These are phyloP conservation scores for Petasospora fabianii DNA, from an alignment of 1,139 yeast genomes.

Conservation along the genomic window DNA sequence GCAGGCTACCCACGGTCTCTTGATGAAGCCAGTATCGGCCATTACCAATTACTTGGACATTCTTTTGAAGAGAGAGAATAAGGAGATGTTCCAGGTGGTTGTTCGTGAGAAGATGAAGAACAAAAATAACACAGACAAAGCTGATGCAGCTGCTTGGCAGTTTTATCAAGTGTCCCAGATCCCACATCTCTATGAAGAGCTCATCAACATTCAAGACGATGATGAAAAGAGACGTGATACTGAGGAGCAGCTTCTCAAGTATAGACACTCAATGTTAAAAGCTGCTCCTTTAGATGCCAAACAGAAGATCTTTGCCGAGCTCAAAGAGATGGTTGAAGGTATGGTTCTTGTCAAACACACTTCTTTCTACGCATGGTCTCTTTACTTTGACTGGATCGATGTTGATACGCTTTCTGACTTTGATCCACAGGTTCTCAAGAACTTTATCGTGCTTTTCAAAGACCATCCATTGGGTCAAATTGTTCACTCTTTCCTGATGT, in stretches of 20 bases:
- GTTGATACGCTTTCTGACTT: slow-evolving; percentile 45
- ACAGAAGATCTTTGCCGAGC: slow-evolving; percentile 36
- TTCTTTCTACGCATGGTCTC: slow-evolving; percentile 66
- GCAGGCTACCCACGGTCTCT: slow-evolving; percentile 46
- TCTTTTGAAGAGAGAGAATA: slow-evolving; percentile 40
- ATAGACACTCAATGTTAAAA: slow-evolving; percentile 51
- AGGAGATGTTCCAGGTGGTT: slow-evolving; percentile 30
- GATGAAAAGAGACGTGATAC: slow-evolving; percentile 54
- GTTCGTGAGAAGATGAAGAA: slow-evolving; percentile 45
- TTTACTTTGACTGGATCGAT: slow-evolving; percentile 77
- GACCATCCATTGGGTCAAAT: slow-evolving; percentile 62
- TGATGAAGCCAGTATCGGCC: slow-evolving; percentile 49
- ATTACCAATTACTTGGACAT: slow-evolving; percentile 48
- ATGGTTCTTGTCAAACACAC: slow-evolving; percentile 66
- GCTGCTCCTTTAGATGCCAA: slow-evolving; percentile 45
- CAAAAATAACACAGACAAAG: slow-evolving; percentile 37
- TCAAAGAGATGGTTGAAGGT: slow-evolving; percentile 61
- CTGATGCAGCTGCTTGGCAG: slow-evolving; percentile 45
- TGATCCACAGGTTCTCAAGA: slow-evolving; percentile 43
- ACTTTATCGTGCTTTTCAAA: slow-evolving; percentile 56
- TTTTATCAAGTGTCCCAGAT: slow-evolving; percentile 48
- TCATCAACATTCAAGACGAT: slow-evolving; percentile 60
- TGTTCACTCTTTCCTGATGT: slow-evolving; percentile 53
- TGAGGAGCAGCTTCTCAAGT: slow-evolving; percentile 59
- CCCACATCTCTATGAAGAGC: slow-evolving; percentile 48